Base-by-base conservation (phyloP, 352 stramenopile species). In the Phytophthora hybrid region DNA sequence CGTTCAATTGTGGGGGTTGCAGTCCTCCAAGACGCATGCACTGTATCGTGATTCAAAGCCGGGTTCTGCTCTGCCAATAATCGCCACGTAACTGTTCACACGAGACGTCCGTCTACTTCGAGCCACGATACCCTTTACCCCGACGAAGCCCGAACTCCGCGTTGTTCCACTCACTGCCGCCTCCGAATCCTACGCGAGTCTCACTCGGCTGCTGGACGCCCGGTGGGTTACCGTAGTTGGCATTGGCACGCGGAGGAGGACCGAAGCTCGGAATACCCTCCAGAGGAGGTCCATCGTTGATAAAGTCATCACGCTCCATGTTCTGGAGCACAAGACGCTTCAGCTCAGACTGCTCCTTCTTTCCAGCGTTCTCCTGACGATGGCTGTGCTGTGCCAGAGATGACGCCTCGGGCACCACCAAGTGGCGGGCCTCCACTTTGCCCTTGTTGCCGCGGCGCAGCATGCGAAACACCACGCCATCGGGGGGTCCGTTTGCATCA, bases 401-500 rank as follows among this genome's bases (percentile, higher is more conserved):
- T 21, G 96, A 99, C 32, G 89, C 89, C 54, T 93, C 90, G 0
- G 97, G 96, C 16, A 99, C 96, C 16, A 98, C 67, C 49, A 99
- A 76, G 56, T 97, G 82, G 26, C 97, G 96, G 1, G 97, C 94
- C 69, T 99, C 97, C 62, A 98, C 88, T 70, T 98, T 98, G 69
- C 97, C 97, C 81, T 99, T 99, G 81, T 98, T 98, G 19, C 97
- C 97, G 55, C 97, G 95, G 67, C 98, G 98, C 7, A 99, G 76
- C 69, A 99, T 90, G 32, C 98, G 96, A 71, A 99, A 99, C 31
- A 93, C 80, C 18, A 97, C 88, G 8, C 87, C 92, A 47, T 78
- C 66, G 16, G 73, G 63, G 13, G 73, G 70, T 5, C 73, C 82
- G 64, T 72, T 78, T 0, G 41, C 74, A 19, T 70, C 66, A 29